Evolutionary conservation across 306 rosid genomes (phyloP).

Genomic region (Cercis canadensis): DNA sequence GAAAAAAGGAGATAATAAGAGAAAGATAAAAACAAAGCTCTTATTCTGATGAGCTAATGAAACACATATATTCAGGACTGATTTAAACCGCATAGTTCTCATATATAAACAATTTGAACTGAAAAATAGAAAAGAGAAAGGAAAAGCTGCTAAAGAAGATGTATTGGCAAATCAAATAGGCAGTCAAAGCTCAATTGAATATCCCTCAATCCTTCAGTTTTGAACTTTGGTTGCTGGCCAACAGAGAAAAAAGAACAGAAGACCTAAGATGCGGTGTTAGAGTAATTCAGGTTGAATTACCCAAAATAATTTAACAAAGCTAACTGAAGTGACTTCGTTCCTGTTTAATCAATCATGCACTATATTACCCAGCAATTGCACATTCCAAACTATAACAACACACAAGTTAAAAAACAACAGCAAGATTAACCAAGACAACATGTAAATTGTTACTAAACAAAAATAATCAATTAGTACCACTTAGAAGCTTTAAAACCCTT

Average conservation of each 20-base stretch:
- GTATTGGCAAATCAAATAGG: background rate
- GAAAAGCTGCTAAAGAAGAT: background rate
- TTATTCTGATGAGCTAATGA: background rate
- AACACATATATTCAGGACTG: background rate
- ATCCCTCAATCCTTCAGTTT: background rate
- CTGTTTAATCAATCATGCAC: background rate
- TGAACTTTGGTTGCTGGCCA: background rate
- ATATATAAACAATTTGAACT: background rate
- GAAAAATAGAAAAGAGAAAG: background rate
- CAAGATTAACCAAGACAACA: background rate
- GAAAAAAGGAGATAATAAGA: background rate
- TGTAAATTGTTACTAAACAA: background rate
- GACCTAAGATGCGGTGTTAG: background rate
- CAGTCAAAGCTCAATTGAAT: background rate
- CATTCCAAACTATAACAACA: background rate
- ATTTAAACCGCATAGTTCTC: background rate
- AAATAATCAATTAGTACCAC: slow-evolving; percentile 55
- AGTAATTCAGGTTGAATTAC: background rate
- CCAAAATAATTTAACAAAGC: slow-evolving; percentile 9
- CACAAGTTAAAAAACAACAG: background rate
- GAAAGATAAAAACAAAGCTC: slow-evolving; percentile 5
- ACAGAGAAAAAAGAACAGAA: background rate
- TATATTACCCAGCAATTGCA: too few relatives aligned
- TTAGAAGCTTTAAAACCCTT: slow-evolving; percentile 87
- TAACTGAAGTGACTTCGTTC: background rate